These are phyloP conservation scores for Melaleuca quinquenervia DNA, from an alignment of 345 rosid genomes.

Conservation along the genomic window DNA sequence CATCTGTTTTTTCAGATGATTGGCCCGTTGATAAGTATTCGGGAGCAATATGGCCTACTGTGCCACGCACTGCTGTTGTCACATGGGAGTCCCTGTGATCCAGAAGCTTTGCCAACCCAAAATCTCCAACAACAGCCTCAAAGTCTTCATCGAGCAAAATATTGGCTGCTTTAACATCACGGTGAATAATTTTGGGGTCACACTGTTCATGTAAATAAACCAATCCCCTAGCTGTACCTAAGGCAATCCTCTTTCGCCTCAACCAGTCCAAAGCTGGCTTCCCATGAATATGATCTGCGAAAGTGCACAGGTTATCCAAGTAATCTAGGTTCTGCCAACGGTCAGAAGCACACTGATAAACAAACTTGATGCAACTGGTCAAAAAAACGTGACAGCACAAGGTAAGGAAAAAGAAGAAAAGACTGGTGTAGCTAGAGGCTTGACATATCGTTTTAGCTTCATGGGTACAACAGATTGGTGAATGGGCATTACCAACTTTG, in stretches of 20 bases:
- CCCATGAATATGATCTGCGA: slow-evolving; percentile 50
- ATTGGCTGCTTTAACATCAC: slow-evolving; percentile 96
- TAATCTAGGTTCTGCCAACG: not conserved
- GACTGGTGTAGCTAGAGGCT: not conserved
- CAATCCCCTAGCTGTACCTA: slow-evolving; percentile 86
- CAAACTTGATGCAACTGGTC: not conserved
- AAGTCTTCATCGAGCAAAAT: slow-evolving; percentile 82
- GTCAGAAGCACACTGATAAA: not conserved
- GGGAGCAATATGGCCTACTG: slow-evolving; percentile 90
- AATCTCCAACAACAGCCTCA: slow-evolving; percentile 98
- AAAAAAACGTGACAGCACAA: not conserved
- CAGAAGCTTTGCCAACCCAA: slow-evolving; percentile 91
- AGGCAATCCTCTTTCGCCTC: slow-evolving; percentile 69
- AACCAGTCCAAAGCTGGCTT: slow-evolving; percentile 82
- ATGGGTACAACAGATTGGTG: not conserved
- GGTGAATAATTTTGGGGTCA: slow-evolving; percentile 87
- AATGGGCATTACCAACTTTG: not conserved
- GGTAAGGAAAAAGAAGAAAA: not conserved
- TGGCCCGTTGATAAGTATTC: slow-evolving; percentile 89
- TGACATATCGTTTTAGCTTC: not conserved
- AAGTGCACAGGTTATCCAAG: not conserved
- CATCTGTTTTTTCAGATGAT: slow-evolving; percentile 92
- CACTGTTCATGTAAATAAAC: slow-evolving; percentile 91
- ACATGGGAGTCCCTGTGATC: slow-evolving; percentile 94
- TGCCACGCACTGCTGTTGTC: slow-evolving; percentile 93